Evolutionary conservation across 768 basidiomycete species (phyloP).

Genomic region (Termitomyces heimii): DNA sequence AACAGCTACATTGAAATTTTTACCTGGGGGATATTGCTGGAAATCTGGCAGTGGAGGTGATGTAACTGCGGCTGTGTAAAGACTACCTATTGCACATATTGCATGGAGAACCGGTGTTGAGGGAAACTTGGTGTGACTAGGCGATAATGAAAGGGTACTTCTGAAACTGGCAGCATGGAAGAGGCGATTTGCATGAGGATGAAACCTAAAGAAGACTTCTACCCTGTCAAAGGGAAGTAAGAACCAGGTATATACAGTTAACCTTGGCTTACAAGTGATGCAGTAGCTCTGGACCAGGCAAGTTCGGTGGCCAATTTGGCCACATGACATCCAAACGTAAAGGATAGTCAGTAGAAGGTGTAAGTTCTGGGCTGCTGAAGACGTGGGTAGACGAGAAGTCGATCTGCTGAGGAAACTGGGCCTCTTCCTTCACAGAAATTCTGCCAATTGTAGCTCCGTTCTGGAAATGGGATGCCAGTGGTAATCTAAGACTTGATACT

Average conservation of each 20-base stretch:
- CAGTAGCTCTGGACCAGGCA: constrained; percentile 59
- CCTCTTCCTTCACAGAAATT: constrained; percentile 13
- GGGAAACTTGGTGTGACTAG: constrained; percentile 71
- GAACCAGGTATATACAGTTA: neutral
- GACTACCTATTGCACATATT: constrained; percentile 77
- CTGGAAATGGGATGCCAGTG: constrained; percentile 7
- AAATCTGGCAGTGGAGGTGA: constrained; percentile 49
- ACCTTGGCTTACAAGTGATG: constrained; percentile 53
- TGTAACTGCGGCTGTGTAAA: constrained; percentile 66
- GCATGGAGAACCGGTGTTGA: constrained; percentile 68
- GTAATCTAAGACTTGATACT: constrained; percentile 3
- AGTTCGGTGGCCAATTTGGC: constrained; percentile 55
- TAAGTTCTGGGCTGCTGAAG: constrained; percentile 10
- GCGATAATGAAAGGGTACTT: constrained; percentile 55
- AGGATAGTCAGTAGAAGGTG: constrained; percentile 11
- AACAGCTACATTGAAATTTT: constrained; percentile 1
- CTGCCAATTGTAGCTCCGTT: constrained; percentile 3
- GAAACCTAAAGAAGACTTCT: constrained; percentile 74
- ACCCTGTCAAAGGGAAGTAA: constrained; percentile 28
- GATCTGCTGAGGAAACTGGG: constrained; percentile 20
- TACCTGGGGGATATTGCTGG: constrained; percentile 41
- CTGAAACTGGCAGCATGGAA: constrained; percentile 67
- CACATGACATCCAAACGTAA: constrained; percentile 36
- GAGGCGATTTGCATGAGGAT: constrained; percentile 67
- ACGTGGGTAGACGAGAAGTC: constrained; percentile 11